Base-by-base conservation (phyloP, 345 rosid species). In the Ceriops decandra region DNA sequence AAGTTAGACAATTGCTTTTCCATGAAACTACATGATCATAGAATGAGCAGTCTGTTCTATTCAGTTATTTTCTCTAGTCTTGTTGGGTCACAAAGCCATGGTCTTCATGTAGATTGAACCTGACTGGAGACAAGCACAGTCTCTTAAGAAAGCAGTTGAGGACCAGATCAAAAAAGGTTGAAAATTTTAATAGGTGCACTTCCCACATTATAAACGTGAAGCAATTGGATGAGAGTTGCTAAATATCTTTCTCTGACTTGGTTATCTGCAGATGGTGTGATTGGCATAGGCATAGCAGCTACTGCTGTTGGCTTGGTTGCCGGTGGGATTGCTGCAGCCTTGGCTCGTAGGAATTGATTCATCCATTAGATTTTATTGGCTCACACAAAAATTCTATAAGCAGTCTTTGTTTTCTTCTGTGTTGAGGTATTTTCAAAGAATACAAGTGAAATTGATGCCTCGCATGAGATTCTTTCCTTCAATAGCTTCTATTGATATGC, bases 281-380 rank as follows among this genome's bases (percentile, higher is more conserved):
- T 91, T 71, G 93, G 97, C 76, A 88, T 92, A 66, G 90, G 93
- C 69, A 86, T 92, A 64, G 85, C 93, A 1, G 92, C 89, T 52
- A 81, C 98, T 65, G 88, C 92, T 13, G 81, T 88, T 66, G 96
- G 96, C 57, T 82, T 92, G 69, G 72, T 89, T 54, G 96, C 89
- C 21, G 92, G 89, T 70, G 96, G 96, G 52, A 74, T 92, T 57
- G 93, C 87, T 52, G 93, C 96, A 58, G 92, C 90, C 32, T 62
- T 92, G 78, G 80, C 88, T 74, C 88, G 91, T 73, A 88, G 82
- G 85, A 80, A 82, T 15, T 91, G 82, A 82, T 22, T 42, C 30
- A 1, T 65, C 47, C 52, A 24, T 36, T 7, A 24, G 2, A 19
- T n/a, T 47, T 31, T 19, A 6, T 22, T 13, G 11, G 28, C 63